Evolutionary conservation across 2,329 filamentous ascomycete genomes (phyloP).

Genomic region (Fusarium paranaense): DNA sequence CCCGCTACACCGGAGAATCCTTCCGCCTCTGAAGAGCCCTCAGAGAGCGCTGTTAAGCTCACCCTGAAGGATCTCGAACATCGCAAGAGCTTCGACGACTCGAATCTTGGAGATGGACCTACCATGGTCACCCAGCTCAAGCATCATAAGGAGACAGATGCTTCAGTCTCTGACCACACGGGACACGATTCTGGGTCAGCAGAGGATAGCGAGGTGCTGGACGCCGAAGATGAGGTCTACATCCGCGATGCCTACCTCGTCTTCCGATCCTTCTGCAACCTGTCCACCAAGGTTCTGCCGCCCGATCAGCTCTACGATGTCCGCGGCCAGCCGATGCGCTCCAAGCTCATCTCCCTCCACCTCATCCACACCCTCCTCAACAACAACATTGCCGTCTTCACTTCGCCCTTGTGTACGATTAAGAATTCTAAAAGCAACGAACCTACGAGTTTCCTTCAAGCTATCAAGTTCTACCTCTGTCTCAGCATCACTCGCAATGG

Average conservation of each 20-base stretch:
- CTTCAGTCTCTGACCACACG: slow-evolving; percentile 65
- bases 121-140: slow-evolving; percentile 75
- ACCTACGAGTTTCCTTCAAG: slow-evolving; percentile 90
- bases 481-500: slow-evolving; percentile 95
- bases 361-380: slow-evolving; percentile 95
- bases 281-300: slow-evolving; percentile 91
- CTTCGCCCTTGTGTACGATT: slow-evolving; percentile 91
- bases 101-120: slow-evolving; percentile 73
- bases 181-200: slow-evolving; percentile 65
- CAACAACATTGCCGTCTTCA: slow-evolving; percentile 92
- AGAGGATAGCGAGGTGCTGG: slow-evolving; percentile 70
- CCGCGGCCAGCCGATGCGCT: slow-evolving; percentile 95
- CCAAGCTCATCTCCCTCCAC: slow-evolving; percentile 94
- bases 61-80: slow-evolving; percentile 76
- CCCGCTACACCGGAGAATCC: slow-evolving; percentile 46
- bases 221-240: slow-evolving; percentile 92
- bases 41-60: slow-evolving; percentile 64
- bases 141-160: slow-evolving; percentile 54
- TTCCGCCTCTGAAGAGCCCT: slow-evolving; percentile 39
- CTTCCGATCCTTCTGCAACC: slow-evolving; percentile 96
- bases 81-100: slow-evolving; percentile 77
- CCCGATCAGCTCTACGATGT: slow-evolving; percentile 93
- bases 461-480: slow-evolving; percentile 96
- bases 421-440: slow-evolving; percentile 90
- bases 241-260: slow-evolving; percentile 97